Conservation (phyloP, 441 rosid species). For the Pelargonium fulgidum region DNA sequence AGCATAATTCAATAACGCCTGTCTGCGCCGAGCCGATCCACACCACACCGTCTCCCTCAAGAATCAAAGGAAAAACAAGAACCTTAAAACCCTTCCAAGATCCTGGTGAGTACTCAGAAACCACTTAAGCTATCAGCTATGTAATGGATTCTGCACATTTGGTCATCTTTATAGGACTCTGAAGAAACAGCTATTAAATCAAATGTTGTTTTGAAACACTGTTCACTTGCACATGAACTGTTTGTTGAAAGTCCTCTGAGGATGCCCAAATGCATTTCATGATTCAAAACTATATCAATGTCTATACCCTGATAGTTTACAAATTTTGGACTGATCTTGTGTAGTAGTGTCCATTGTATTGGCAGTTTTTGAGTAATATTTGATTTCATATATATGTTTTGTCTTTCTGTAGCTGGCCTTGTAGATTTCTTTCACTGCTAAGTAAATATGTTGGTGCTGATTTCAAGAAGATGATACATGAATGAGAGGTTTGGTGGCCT, state of each 20-base stretch:
- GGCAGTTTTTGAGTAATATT: neutral
- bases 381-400: neutral
- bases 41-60: too few relatives aligned
- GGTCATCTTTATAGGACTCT: neutral
- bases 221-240: neutral
- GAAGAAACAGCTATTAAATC: neutral
- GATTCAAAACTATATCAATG: neutral
- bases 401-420: neutral
- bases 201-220: neutral
- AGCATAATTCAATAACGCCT: too few relatives aligned
- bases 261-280: neutral
- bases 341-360: neutral
- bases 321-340: neutral
- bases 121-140: neutral
- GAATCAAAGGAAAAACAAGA: neutral
- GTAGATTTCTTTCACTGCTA: too few relatives aligned
- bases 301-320: neutral
- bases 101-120: neutral
- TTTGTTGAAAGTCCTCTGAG: constrained; percentile 17
- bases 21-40: too few relatives aligned
- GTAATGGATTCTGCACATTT: neutral
- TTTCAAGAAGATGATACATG: too few relatives aligned
- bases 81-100: neutral
- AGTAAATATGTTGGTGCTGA: too few relatives aligned
- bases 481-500: too few relatives aligned